Evolutionary conservation across 805 yeast species (phyloP), one percentile per base, ranked within the genome.

Genomic region (Lipomyces chichibuensis): DNA sequence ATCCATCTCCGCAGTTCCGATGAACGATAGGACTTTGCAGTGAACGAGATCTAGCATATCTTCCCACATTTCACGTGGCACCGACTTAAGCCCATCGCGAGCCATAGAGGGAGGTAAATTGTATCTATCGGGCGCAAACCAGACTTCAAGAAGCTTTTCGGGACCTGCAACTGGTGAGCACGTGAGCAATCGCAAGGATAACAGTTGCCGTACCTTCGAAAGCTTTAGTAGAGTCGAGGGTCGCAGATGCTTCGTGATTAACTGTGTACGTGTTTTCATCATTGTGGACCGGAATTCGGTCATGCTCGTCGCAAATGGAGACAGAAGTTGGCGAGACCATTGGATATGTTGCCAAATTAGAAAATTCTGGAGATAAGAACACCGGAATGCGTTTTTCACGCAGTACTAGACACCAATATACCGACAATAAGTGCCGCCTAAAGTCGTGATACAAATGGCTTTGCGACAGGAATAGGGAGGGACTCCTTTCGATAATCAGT

Each of bases 81-180:
- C 86, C 13, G 83, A 79, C 71, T 96, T 81, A 65, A 83, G 43
- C 85, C 91, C 76, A 8, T 59, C 51, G 80, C 81, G 7, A 9
- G 74, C 69, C 74, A 78, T 75, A 13, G 80, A 77, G 33, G 73
- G 39, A 1, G 85, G 84, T 23, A 82, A 73, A n/a, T 77, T 71
- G 32, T 75, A 66, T 53, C 80, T 81, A 51, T 82, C 77, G 13
- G 88, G 84, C 73, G 88, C 87, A 76, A 92, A 88, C 97, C 97
- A 93, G 66, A 94, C 82, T 77, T 94, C 97, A 54, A 95, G 82
- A 65, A 94, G 82, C 78, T 94, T 95, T 78, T 94, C 98, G 39
- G 99, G 98, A 6, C 99, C 73, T 69, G 52, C 23, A 27, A 9
- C 35, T 25, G 2, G 29, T 32, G 52, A 32, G 57, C 49, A 27